phyloP scores from a whole-genome alignment of 1,139 yeast species.

The Arxiozyma bovina region DNA sequence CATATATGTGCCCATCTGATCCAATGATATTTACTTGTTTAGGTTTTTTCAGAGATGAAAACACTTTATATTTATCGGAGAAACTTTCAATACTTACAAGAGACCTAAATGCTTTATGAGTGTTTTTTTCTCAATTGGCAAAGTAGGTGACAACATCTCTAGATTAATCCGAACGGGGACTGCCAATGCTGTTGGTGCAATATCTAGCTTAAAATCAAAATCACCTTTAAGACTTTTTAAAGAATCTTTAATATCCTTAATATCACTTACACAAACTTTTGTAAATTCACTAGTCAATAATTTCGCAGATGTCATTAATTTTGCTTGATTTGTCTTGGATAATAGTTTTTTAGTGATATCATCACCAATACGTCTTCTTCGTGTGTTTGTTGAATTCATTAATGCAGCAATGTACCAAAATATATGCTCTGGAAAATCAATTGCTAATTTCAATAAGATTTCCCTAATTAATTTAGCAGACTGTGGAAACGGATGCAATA shows the following conservation, averaged over 20 bases:
- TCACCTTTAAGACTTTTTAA: conserved; percentile 38
- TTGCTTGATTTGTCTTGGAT: conserved; percentile 11
- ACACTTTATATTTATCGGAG: conserved; percentile 38
- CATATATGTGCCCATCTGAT: conserved; percentile 62
- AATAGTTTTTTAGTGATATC: conserved; percentile 25
- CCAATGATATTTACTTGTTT: conserved; percentile 70
- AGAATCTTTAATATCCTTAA: conserved; percentile 25
- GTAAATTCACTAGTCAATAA: conserved; percentile 25
- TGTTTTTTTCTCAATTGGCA: conserved; percentile 35
- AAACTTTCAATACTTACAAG: conserved; percentile 52
- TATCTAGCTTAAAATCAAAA: conserved; percentile 39
- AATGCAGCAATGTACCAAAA: conserved; percentile 81
- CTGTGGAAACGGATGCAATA: conserved; percentile 52
- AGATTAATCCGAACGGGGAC: conserved; percentile 75
- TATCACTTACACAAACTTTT: conserved; percentile 26
- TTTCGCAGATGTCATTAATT: conserved; percentile 16
- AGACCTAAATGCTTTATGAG: conserved; percentile 47
- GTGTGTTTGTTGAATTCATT: conserved; percentile 53
- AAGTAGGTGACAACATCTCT: conserved; percentile 53
- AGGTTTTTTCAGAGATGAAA: conserved; percentile 81
- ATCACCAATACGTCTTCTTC: conserved; percentile 48
- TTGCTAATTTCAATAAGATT: conserved; percentile 49
- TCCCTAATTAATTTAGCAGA: conserved; percentile 50
- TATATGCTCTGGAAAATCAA: conserved; percentile 69
- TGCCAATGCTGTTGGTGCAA: conserved; percentile 58